Conservation (phyloP, 1,284 basidiomycete species). For the Kalmanozyma brasiliensis region DNA sequence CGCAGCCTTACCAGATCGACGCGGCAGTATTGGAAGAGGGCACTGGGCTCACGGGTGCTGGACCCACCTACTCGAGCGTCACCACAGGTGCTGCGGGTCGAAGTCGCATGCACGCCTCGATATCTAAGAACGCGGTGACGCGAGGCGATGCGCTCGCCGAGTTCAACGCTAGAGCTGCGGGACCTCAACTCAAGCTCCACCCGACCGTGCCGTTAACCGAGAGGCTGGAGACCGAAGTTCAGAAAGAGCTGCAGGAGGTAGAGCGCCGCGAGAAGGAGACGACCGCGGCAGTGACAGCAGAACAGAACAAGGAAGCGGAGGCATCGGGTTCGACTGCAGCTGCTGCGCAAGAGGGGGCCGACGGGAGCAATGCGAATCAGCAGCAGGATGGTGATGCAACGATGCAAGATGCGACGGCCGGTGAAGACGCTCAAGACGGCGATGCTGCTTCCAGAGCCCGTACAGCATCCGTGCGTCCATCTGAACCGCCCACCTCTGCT, state of each 20-base stretch:
- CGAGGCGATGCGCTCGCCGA: slow-evolving; percentile 61
- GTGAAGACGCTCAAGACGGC: slow-evolving; percentile 14
- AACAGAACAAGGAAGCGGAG: slow-evolving; percentile 31
- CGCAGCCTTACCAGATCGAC: slow-evolving; percentile 60
- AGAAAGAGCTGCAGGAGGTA: slow-evolving; percentile 56
- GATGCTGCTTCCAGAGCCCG: slow-evolving; percentile 16
- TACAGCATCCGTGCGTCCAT: slow-evolving; percentile 30
- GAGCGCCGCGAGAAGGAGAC: slow-evolving; percentile 46
- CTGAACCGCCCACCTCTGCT: slow-evolving; percentile 26
- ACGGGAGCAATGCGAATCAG: slow-evolving; percentile 8
- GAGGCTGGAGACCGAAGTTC: slow-evolving; percentile 61
- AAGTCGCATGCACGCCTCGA: slow-evolving; percentile 38
- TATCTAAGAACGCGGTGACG: slow-evolving; percentile 53
- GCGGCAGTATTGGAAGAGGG: slow-evolving; percentile 63
- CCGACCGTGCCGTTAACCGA: slow-evolving; percentile 60
- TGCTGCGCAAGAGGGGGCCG: slow-evolving; percentile 8
- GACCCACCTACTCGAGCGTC: slow-evolving; percentile 49
- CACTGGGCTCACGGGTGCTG: slow-evolving; percentile 64
- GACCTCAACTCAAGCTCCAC: slow-evolving; percentile 65
- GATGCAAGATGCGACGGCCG: slow-evolving; percentile 30
- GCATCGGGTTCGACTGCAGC: slow-evolving; percentile 9
- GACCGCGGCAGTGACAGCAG: slow-evolving; percentile 29
- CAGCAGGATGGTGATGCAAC: slow-evolving; percentile 39
- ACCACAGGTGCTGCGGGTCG: slow-evolving; percentile 21
- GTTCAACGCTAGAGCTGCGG: slow-evolving; percentile 62